Conservation (phyloP, 352 stramenopile species). For the Pythium brachiatum region DNA sequence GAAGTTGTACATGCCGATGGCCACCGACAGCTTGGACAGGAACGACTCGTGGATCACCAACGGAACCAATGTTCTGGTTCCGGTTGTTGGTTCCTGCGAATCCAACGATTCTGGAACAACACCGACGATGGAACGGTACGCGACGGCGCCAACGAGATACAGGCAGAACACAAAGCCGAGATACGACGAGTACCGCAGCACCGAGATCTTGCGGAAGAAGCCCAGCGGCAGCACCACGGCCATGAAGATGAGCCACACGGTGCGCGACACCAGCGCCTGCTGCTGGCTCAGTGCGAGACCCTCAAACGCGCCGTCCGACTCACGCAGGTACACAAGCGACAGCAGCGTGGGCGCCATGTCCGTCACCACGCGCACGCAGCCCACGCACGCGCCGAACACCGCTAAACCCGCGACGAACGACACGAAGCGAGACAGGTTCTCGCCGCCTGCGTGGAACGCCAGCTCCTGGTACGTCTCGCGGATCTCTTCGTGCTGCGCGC, state of each 20-base stretch:
- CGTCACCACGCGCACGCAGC: constrained; percentile 63
- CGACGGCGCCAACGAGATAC: constrained; percentile 63
- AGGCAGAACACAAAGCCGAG: constrained; percentile 66
- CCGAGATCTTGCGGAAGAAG: constrained; percentile 69
- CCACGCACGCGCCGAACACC: constrained; percentile 75
- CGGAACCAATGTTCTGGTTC: background rate
- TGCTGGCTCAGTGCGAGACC: constrained; percentile 29
- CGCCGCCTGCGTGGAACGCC: constrained; percentile 50
- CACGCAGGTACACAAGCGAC: constrained; percentile 32
- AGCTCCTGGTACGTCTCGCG: constrained; percentile 66
- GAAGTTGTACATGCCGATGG: constrained; percentile 82
- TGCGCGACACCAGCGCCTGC: constrained; percentile 31
- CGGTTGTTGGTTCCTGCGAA: too few relatives aligned
- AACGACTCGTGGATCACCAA: constrained; percentile 23
- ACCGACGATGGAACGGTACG: constrained; percentile 40
- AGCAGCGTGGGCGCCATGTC: constrained; percentile 72
- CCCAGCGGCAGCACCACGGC: constrained; percentile 59
- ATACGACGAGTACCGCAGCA: constrained; percentile 73
- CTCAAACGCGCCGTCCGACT: constrained; percentile 23
- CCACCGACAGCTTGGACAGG: constrained; percentile 55
- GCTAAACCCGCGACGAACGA: constrained; percentile 64
- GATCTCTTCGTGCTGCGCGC: constrained; percentile 33
- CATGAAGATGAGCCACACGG: constrained; percentile 64
- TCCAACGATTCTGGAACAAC: background rate
- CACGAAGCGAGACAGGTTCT: constrained; percentile 45